These are phyloP conservation scores for Malassezia dermatis DNA, from an alignment of 1,284 basidiomycete species.

Conservation along the genomic window DNA sequence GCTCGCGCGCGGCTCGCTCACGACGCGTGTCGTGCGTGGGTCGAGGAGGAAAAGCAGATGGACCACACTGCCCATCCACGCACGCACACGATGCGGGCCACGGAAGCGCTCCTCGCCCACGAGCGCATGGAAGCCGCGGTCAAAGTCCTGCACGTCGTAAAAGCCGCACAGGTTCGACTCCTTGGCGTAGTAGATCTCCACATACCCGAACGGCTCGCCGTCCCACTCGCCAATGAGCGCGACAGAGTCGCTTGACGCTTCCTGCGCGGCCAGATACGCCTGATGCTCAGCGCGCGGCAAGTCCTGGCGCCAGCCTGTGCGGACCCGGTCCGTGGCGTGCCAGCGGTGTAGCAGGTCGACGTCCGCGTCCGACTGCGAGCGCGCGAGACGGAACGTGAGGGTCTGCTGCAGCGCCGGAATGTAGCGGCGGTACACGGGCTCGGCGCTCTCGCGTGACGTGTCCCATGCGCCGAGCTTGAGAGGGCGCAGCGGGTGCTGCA, in stretches of 20 bases:
- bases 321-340: slow-evolving; percentile 40
- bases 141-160: slow-evolving; percentile 25
- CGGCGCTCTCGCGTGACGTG: slow-evolving; percentile 11
- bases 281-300: slow-evolving; percentile 27
- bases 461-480: slow-evolving; percentile 13
- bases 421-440: slow-evolving; percentile 34
- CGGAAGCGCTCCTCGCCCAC: slow-evolving; percentile 40
- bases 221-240: slow-evolving; percentile 43
- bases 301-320: slow-evolving; percentile 39
- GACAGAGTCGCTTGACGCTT: slow-evolving; percentile 18
- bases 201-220: slow-evolving; percentile 40
- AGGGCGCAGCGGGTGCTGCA: slow-evolving; percentile 14
- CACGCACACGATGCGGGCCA: slow-evolving; percentile 35
- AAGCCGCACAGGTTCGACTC: slow-evolving; percentile 26
- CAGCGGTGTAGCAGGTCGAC: slow-evolving; percentile 33
- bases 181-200: slow-evolving; percentile 38
- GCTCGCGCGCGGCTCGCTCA: slow-evolving; percentile 35
- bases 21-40: slow-evolving; percentile 25
- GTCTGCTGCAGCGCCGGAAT: slow-evolving; percentile 30
- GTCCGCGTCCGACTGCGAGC: slow-evolving; percentile 22
- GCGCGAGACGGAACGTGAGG: slow-evolving; percentile 32
- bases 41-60: slow-evolving; percentile 38
- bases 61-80: slow-evolving; percentile 44
- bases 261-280: slow-evolving; percentile 22
- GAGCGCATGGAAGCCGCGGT: slow-evolving; percentile 41